phyloP scores from a whole-genome alignment of 495 filamentous ascomycete species.

The Amorphotheca resinae region DNA sequence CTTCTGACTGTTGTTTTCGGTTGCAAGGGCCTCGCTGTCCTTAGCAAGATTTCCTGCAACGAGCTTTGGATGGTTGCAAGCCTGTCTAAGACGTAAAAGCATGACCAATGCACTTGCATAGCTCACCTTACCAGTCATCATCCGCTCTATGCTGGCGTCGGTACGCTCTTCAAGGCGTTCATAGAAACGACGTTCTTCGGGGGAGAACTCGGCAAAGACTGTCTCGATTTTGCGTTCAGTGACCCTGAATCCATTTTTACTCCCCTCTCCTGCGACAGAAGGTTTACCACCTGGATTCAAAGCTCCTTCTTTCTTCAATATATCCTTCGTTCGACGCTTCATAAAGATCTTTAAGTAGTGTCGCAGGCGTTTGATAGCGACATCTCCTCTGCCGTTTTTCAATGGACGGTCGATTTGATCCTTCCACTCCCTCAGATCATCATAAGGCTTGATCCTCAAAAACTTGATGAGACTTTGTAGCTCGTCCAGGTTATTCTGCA shows the following conservation, averaged over 20 bases:
- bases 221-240: slow-evolving; percentile 77
- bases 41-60: slow-evolving; percentile 72
- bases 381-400: slow-evolving; percentile 69
- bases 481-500: slow-evolving; percentile 98
- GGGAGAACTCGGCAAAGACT: slow-evolving; percentile 65
- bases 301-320: slow-evolving; percentile 71
- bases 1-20: slow-evolving; percentile 42
- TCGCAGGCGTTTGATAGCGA: slow-evolving; percentile 82
- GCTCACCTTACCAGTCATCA: slow-evolving; percentile 67
- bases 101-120: slow-evolving; percentile 80
- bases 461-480: slow-evolving; percentile 88
- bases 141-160: slow-evolving; percentile 70
- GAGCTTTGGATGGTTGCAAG: slow-evolving; percentile 86
- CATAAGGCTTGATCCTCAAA: slow-evolving; percentile 80
- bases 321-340: slow-evolving; percentile 93
- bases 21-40: slow-evolving; percentile 71
- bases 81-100: slow-evolving; percentile 76
- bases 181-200: slow-evolving; percentile 74
- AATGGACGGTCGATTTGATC: slow-evolving; percentile 77
- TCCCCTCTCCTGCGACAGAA: slow-evolving; percentile 29
- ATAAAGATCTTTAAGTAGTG: slow-evolving; percentile 80
- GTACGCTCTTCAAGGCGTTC: slow-evolving; percentile 70
- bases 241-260: slow-evolving; percentile 62
- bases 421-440: slow-evolving; percentile 72
- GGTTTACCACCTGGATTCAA: slow-evolving; percentile 56